phyloP scores from a whole-genome alignment of 1,284 basidiomycete species.

The Puccinia coronata region DNA sequence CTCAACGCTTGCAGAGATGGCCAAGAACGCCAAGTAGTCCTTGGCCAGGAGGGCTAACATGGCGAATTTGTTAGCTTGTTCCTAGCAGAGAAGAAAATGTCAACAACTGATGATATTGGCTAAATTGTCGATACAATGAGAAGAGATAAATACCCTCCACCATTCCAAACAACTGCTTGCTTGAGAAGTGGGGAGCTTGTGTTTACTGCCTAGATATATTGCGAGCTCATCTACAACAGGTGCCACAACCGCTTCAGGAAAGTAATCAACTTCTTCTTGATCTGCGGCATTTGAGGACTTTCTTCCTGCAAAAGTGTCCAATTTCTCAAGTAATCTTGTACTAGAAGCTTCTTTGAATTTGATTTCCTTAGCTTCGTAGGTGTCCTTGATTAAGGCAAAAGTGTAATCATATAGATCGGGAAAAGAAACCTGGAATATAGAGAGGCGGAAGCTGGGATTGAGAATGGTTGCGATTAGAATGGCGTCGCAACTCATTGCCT shows the following conservation, averaged over 20 bases:
- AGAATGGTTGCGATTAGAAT: background rate
- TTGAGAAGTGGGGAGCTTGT: too few relatives aligned
- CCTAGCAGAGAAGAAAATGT: background rate
- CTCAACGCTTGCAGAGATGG: conserved; percentile 8
- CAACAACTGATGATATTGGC: background rate
- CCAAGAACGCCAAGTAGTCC: background rate
- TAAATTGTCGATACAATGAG: too few relatives aligned
- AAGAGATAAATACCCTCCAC: conserved; percentile 12
- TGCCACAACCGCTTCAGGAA: too few relatives aligned
- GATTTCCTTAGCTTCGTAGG: too few relatives aligned
- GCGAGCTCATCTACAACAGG: too few relatives aligned
- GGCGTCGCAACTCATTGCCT: background rate
- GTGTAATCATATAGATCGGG: background rate
- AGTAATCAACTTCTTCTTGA: too few relatives aligned
- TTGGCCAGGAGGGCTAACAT: conserved; percentile 3
- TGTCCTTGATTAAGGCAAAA: background rate
- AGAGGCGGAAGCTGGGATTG: conserved; percentile 24
- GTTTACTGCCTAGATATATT: too few relatives aligned
- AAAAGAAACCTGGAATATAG: too few relatives aligned
- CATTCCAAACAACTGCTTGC: too few relatives aligned
- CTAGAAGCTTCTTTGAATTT: too few relatives aligned
- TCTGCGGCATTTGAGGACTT: background rate
- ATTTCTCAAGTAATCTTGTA: too few relatives aligned
- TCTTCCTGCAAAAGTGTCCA: background rate
- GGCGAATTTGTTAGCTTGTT: background rate